These are phyloP conservation scores for Skeletonema menzelii DNA, from an alignment of 108 stramenopile genomes.

Conservation along the genomic window DNA sequence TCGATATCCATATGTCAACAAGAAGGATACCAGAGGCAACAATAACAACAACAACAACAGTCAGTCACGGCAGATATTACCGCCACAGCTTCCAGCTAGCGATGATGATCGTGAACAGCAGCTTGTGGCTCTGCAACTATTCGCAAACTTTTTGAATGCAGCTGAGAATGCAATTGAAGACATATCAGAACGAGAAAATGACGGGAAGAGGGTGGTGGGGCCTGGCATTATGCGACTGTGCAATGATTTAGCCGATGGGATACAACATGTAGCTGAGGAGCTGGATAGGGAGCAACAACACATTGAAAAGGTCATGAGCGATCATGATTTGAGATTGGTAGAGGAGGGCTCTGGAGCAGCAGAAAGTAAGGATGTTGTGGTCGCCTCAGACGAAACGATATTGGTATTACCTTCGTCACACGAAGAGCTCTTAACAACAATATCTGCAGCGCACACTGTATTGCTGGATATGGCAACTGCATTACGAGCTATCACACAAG, in stretches of 20 bases:
- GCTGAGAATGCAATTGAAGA: slow-evolving; percentile 27
- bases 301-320: slow-evolving; percentile 47
- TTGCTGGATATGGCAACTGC: slow-evolving; percentile 72
- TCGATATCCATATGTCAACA: not conserved
- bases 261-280: slow-evolving; percentile 60
- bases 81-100: not conserved
- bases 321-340: slow-evolving; percentile 39
- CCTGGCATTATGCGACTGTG: slow-evolving; percentile 67
- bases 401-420: slow-evolving; percentile 16
- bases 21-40: not conserved
- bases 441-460: slow-evolving; percentile 50
- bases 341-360: slow-evolving; percentile 7
- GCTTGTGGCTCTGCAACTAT: slow-evolving; percentile 31
- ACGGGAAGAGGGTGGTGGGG: slow-evolving; percentile 50
- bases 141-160: slow-evolving; percentile 36
- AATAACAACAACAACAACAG: slow-evolving; percentile 1
- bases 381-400: slow-evolving; percentile 8
- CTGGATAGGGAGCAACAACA: slow-evolving; percentile 49
- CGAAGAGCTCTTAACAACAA: slow-evolving; percentile 49
- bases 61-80: not conserved
- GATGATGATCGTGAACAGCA: slow-evolving; percentile 27
- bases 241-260: slow-evolving; percentile 69
- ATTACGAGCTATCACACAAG: slow-evolving; percentile 60
- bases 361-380: not conserved
- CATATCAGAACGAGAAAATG: slow-evolving; percentile 21